These are phyloP conservation scores for Conticribra weissflogii DNA, from an alignment of 108 stramenopile species.

Conservation along the genomic window DNA sequence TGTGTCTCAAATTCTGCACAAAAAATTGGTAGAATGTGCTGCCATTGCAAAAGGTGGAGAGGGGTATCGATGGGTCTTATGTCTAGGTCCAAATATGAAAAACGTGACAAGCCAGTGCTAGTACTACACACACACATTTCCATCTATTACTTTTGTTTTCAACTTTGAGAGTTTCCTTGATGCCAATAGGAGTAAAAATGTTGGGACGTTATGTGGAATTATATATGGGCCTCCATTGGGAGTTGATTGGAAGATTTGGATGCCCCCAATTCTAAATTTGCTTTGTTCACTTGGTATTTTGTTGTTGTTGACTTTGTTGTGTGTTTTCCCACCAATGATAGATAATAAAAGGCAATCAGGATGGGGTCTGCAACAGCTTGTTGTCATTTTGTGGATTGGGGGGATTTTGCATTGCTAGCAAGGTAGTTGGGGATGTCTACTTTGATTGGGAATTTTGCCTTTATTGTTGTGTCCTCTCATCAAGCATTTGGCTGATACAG, in stretches of 20 bases:
- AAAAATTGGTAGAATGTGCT: no score
- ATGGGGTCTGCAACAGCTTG: not conserved
- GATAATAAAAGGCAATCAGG: constrained; percentile 14
- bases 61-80: not conserved
- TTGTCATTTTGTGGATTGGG: not conserved
- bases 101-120: constrained; percentile 3
- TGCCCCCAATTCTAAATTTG: constrained; percentile 8
- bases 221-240: not conserved
- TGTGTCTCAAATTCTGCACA: not conserved
- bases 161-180: constrained; percentile 6
- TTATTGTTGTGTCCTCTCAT: not conserved
- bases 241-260: constrained; percentile 1
- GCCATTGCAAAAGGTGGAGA: constrained; percentile 3
- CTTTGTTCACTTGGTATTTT: constrained; percentile 3
- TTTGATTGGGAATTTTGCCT: not conserved
- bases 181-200: not conserved
- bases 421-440: no score
- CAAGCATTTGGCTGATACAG: not conserved
- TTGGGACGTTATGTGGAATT: constrained; percentile 6
- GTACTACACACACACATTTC: constrained; percentile 15
- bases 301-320: not conserved
- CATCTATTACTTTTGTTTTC: constrained; percentile 15
- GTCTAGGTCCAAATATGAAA: not conserved
- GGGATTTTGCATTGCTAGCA: no score
- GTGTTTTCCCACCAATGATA: constrained; percentile 10